Base-by-base conservation (phyloP, 164 flowering plant genomes). In the Umbellularia californica region DNA sequence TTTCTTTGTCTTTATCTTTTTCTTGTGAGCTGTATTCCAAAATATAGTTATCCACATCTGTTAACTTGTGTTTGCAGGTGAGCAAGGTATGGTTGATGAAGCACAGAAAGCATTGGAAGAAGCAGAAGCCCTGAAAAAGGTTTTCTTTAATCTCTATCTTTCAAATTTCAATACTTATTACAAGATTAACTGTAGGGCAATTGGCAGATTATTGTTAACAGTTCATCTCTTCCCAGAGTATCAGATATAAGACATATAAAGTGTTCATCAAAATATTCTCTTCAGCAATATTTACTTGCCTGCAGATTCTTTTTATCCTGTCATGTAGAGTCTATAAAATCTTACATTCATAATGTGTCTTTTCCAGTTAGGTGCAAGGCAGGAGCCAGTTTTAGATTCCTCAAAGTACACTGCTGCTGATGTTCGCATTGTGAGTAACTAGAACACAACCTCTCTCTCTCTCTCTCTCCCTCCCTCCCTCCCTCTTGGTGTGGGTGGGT, bases 81-180 rank as follows among this genome's bases (percentile, higher is more conserved):
- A 94, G 84, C 94, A 91, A 84, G 97, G 98, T 71, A 86, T 94
- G 95, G 87, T 94, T 20, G 98, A 94, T 79, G 98, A 94, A 83
- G 98, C 98, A 73, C 97, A 93, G 33, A 94, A 90, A 79, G 97
- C 92, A 75, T 50, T 94, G 82, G 98, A 94, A 79, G 97, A 94
- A 80, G 98, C 98, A 77, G 98, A 94, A 83, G 97, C 97, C 58
- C 88, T 94, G 66, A 94, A 91, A 83, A 94, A 92, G 97, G 98
- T 94, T 70, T 33, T 41, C 65, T 62, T 25, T 30, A 60, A 68
- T 52, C 14, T 10, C 4, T 55, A 20, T 23, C 65, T 58, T 19
- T 11, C n/a, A 55, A 41, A 5, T 58, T 19, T 11, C 60, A 55
- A 9, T 9, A 7, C 2, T 55, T 17, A 17, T 55, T 13, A 55